These are phyloP conservation scores for Achlya hypogyna DNA, from an alignment of 352 stramenopile genomes.

Conservation along the genomic window DNA sequence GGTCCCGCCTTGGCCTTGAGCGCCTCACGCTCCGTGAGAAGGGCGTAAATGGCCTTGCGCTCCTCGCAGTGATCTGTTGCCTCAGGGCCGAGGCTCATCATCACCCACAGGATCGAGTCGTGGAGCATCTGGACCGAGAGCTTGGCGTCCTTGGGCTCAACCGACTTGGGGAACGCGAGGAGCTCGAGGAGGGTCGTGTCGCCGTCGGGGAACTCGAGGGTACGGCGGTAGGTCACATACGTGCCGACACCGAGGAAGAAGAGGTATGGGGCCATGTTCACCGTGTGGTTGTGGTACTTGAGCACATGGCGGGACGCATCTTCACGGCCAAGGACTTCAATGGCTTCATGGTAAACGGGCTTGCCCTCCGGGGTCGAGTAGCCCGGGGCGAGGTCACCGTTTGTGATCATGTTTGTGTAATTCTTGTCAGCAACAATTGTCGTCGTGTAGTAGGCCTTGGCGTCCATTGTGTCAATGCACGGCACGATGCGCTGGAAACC, in stretches of 20 bases:
- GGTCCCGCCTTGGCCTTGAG: constrained; percentile 55
- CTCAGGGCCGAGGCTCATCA: constrained; percentile 61
- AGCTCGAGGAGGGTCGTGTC: constrained; percentile 66
- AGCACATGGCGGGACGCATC: constrained; percentile 50
- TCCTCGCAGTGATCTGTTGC: constrained; percentile 59
- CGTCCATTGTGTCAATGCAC: constrained; percentile 73
- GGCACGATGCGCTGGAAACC: constrained; percentile 71
- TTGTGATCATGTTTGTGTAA: constrained; percentile 79
- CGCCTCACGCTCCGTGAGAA: constrained; percentile 52
- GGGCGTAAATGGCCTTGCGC: constrained; percentile 55
- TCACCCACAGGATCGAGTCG: constrained; percentile 62
- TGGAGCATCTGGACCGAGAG: constrained; percentile 64
- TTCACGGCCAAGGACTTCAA: constrained; percentile 39
- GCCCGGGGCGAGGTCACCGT: constrained; percentile 56
- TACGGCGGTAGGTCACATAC: constrained; percentile 66
- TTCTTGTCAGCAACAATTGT: constrained; percentile 58
- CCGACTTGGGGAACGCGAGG: constrained; percentile 56
- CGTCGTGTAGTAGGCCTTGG: constrained; percentile 73
- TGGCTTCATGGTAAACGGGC: constrained; percentile 45
- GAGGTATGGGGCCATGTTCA: constrained; percentile 78
- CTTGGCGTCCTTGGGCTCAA: constrained; percentile 56
- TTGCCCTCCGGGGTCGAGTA: constrained; percentile 51
- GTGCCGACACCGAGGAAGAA: constrained; percentile 72
- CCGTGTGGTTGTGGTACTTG: constrained; percentile 76
- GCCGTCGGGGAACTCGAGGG: constrained; percentile 63